These are phyloP conservation scores for Actinomortierella ambigua DNA, from an alignment of 371 early-diverging fungal genomes.

Conservation along the genomic window DNA sequence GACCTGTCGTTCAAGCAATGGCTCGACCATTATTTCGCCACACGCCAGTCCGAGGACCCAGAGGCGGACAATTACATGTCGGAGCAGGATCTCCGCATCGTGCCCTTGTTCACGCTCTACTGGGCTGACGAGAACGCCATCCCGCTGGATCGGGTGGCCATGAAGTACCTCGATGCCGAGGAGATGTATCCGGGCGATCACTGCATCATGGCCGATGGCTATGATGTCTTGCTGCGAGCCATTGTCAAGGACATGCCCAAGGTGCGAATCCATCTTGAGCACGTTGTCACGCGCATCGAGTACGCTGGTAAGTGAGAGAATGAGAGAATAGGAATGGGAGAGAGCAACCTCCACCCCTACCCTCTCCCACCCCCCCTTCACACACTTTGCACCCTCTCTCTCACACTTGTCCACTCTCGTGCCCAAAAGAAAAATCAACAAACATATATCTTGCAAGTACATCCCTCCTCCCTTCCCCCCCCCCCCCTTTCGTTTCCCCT, in stretches of 20 bases:
- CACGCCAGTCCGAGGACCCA: constrained; percentile 10
- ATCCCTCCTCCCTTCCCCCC: too few relatives aligned
- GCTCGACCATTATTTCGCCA: constrained; percentile 19
- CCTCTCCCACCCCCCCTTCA: too few relatives aligned
- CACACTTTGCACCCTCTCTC: too few relatives aligned
- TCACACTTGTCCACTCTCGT: too few relatives aligned
- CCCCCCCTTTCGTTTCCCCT: too few relatives aligned
- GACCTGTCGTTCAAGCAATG: constrained; percentile 22
- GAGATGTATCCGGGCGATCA: constrained; percentile 39
- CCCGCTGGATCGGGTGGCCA: constrained; percentile 27
- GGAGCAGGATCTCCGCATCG: constrained; percentile 6
- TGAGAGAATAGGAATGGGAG: too few relatives aligned
- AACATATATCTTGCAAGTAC: too few relatives aligned
- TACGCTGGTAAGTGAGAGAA: constrained; percentile 25
- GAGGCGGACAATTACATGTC: constrained; percentile 19
- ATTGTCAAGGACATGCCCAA: constrained; percentile 15
- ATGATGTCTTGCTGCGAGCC: constrained; percentile 15
- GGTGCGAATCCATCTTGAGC: constrained; percentile 18
- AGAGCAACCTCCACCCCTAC: too few relatives aligned
- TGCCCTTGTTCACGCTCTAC: constrained; percentile 21
- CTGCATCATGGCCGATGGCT: constrained; percentile 31
- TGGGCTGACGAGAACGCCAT: constrained; percentile 46
- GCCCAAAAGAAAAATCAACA: too few relatives aligned
- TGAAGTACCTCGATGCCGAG: constrained; percentile 45
- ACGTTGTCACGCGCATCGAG: constrained; percentile 35